Percentiles rank a stretch among this genome's conserved stretches.
phyloP scores from a whole-genome alignment of 202 grass and related monocot genomes.

The Saccharum hybrid region DNA sequence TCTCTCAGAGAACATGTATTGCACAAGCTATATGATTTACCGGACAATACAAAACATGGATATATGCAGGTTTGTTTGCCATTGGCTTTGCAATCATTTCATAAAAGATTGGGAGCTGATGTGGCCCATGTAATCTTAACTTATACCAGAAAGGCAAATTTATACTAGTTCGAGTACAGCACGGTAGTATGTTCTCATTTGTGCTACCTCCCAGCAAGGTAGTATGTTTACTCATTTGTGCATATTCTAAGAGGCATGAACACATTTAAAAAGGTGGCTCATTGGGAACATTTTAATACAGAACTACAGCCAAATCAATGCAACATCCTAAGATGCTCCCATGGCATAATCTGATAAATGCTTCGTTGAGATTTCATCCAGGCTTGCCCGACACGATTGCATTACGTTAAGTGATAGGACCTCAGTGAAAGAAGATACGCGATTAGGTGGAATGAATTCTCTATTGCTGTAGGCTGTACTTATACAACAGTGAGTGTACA shows the following conservation, averaged over 20 bases:
- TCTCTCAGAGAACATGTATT: conserved; percentile 30
- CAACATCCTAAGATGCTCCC: neutral
- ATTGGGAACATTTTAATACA: conserved; percentile 3
- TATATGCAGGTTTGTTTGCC: neutral
- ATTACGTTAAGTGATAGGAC: neutral
- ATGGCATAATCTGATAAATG: neutral
- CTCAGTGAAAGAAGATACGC: neutral
- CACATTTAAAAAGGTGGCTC: neutral
- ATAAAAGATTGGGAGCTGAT: conserved; percentile 13
- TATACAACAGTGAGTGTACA: neutral
- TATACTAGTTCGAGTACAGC: neutral
- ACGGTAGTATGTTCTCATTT: neutral
- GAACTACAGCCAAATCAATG: neutral
- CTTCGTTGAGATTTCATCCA: neutral
- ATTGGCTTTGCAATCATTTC: neutral
- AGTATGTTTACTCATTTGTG: neutral
- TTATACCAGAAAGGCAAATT: conserved; percentile 28
- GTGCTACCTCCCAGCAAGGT: neutral
- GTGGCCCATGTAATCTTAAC: conserved; percentile 12
- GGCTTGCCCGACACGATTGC: neutral
- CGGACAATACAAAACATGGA: conserved; percentile 4
- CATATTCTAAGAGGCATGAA: neutral
- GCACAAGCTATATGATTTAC: conserved; percentile 3
- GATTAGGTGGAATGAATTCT: neutral
- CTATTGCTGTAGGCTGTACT: neutral